phyloP scores from a whole-genome alignment of 441 rosid genomes.

The Croton laevigatus region DNA sequence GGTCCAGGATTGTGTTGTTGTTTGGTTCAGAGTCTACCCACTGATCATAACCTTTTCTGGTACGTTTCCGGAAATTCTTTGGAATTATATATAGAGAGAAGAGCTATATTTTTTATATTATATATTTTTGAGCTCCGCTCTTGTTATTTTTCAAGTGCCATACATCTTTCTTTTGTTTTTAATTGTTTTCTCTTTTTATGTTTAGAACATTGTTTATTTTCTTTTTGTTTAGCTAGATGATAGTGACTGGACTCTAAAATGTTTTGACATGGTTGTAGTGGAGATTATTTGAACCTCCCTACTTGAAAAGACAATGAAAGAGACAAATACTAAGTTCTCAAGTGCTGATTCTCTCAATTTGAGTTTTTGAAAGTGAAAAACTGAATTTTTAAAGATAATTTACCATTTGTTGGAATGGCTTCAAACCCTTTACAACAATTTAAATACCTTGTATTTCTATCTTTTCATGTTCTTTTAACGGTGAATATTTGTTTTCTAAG shows the following conservation, averaged over 20 bases:
- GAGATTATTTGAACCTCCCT: neutral
- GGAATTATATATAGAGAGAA: neutral
- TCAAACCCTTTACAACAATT: constrained; percentile 3
- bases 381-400: neutral
- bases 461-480: neutral
- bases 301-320: neutral
- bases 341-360: neutral
- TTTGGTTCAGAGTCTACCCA: neutral
- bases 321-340: neutral
- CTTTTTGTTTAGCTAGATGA: too few relatives aligned
- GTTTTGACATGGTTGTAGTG: neutral
- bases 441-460: neutral
- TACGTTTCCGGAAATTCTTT: neutral
- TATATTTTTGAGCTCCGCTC: neutral
- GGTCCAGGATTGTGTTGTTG: neutral
- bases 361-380: neutral
- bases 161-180: neutral
- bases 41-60: constrained; percentile 1
- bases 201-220: neutral
- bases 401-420: neutral
- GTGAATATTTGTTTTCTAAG: neutral
- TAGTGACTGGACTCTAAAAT: neutral
- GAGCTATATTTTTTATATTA: neutral
- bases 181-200: neutral
- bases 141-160: neutral